phyloP scores from a whole-genome alignment of 208 protist genomes.

The Porcisia deanei region DNA sequence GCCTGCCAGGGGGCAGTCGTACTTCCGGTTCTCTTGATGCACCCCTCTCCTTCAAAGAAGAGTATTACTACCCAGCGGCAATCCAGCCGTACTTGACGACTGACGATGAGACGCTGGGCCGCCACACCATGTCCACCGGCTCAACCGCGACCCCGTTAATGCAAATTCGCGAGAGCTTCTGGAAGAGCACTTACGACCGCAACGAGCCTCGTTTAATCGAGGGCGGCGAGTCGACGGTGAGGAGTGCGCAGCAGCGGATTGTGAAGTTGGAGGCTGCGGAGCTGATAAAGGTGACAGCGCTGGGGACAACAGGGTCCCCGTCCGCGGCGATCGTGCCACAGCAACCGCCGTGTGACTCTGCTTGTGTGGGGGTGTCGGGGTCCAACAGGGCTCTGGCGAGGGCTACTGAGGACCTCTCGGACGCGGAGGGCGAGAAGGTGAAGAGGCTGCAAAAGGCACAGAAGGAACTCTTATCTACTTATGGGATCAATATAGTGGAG shows the following conservation, averaged over 20 bases:
- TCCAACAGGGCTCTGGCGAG: neutral
- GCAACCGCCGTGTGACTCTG: neutral
- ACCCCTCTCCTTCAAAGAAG: conserved; percentile 25
- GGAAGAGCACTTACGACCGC: conserved; percentile 22
- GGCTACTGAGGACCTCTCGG: neutral
- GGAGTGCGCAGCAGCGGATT: neutral
- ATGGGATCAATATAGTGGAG: conserved; percentile 4
- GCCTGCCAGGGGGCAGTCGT: neutral
- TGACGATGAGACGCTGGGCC: conserved; percentile 10
- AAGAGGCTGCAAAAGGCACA: neutral
- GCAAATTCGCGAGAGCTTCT: conserved; percentile 24
- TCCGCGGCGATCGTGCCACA: neutral
- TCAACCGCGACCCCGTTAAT: conserved; percentile 26
- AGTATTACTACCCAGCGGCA: conserved; percentile 11
- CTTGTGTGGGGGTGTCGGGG: neutral
- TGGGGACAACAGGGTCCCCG: neutral
- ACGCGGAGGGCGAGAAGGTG: neutral
- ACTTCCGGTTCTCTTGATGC: conserved; percentile 19
- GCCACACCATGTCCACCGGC: conserved; percentile 15
- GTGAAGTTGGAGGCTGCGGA: neutral
- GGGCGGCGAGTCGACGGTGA: neutral
- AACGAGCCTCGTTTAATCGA: neutral
- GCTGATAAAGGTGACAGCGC: neutral
- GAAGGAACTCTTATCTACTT: conserved; percentile 7
- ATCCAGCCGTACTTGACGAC: conserved; percentile 1